Conservation (phyloP, 106 monocot species). For the Apostasia ramifera region DNA sequence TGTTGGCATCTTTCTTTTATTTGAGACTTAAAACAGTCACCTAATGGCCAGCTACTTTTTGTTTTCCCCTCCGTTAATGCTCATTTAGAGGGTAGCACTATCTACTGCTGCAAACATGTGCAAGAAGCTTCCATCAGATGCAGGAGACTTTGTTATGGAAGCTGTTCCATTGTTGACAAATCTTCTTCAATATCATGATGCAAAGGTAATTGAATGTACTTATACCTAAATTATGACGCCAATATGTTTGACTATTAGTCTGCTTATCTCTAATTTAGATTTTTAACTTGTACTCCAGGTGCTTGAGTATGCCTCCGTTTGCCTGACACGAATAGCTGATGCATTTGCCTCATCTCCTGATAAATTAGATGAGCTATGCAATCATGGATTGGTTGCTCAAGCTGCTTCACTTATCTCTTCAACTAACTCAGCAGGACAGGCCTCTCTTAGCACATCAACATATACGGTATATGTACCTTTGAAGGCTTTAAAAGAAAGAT, state of each 20-base stretch:
- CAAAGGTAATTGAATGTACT: slow-evolving; percentile 45
- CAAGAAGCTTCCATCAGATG: slow-evolving; percentile 96
- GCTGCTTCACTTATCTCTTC: slow-evolving; percentile 75
- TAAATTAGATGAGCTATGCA: slow-evolving; percentile 82
- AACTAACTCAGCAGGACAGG: slow-evolving; percentile 83
- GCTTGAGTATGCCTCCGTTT: slow-evolving; percentile 79
- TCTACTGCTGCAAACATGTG: slow-evolving; percentile 99
- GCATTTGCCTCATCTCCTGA: slow-evolving; percentile 82
- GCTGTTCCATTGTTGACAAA: slow-evolving; percentile 97
- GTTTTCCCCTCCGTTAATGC: neutral
- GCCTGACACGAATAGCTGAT: slow-evolving; percentile 81
- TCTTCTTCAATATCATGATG: slow-evolving; percentile 90
- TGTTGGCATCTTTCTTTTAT: neutral
- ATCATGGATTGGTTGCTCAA: slow-evolving; percentile 90
- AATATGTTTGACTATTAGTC: neutral
- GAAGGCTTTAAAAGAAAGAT: slow-evolving; percentile 1
- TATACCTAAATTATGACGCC: neutral
- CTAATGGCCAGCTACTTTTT: neutral
- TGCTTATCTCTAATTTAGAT: neutral
- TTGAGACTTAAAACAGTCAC: neutral
- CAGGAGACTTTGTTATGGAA: slow-evolving; percentile 98
- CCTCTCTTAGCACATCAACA: slow-evolving; percentile 85
- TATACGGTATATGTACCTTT: slow-evolving; percentile 55
- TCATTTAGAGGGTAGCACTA: slow-evolving; percentile 82
- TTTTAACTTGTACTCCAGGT: slow-evolving; percentile 39